Percentiles rank a stretch among this genome's conserved stretches.
phyloP scores from a whole-genome alignment of 805 yeast species.

The Blastobotrys robertii region DNA sequence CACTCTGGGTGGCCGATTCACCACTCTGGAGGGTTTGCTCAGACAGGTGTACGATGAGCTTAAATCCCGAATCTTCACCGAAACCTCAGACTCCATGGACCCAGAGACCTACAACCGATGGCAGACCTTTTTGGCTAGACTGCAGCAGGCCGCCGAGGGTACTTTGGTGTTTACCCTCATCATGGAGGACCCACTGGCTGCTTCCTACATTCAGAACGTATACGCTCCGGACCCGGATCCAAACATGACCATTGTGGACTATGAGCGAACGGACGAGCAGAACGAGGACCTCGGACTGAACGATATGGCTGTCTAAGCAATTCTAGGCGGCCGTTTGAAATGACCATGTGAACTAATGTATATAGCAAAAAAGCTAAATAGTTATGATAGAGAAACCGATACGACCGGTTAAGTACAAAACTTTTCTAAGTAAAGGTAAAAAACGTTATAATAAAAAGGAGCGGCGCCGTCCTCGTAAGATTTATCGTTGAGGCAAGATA shows the following conservation, averaged over 20 bases:
- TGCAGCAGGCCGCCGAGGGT: conserved; percentile 76
- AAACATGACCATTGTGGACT: conserved; percentile 84
- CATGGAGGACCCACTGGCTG: conserved; percentile 93
- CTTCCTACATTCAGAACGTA: conserved; percentile 94
- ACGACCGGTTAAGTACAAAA: background rate
- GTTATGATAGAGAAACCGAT: background rate
- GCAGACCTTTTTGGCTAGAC: conserved; percentile 62
- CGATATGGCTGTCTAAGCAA: conserved; percentile 31
- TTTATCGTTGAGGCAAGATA: conserved; percentile 6
- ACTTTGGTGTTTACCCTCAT: conserved; percentile 69
- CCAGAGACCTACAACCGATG: conserved; percentile 67
- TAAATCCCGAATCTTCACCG: conserved; percentile 70
- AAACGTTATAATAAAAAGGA: background rate
- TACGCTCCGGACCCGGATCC: conserved; percentile 99
- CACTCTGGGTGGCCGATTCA: conserved; percentile 95
- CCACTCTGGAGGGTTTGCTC: conserved; percentile 90
- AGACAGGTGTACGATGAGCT: conserved; percentile 85
- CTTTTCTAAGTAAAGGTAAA: background rate
- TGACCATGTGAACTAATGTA: background rate
- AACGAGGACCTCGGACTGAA: conserved; percentile 83
- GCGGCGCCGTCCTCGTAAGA: background rate
- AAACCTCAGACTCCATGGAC: conserved; percentile 89
- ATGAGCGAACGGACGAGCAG: conserved; percentile 78
- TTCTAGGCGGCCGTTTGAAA: too few species aligned
- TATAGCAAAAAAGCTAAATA: background rate